Percentiles rank a stretch among this genome's conserved stretches.
These are phyloP conservation scores for Aegilops umbellulata DNA, from an alignment of 176 grass and related monocot species.

Conservation along the genomic window DNA sequence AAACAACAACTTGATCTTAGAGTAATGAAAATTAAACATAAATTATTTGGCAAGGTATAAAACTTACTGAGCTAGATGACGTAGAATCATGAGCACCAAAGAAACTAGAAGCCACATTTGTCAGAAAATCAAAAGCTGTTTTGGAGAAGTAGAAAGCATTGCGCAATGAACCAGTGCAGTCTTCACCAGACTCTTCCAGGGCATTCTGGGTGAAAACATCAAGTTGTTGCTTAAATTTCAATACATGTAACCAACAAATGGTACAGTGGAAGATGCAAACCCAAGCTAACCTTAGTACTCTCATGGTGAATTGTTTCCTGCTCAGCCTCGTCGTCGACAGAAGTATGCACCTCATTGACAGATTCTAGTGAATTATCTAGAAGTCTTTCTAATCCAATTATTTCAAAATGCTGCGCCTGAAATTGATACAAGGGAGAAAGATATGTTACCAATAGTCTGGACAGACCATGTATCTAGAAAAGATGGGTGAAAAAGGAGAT, in stretches of 20 bases:
- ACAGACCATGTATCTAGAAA: not conserved
- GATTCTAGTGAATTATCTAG: slow-evolving; percentile 48
- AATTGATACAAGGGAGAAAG: slow-evolving; percentile 25
- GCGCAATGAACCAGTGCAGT: slow-evolving; percentile 45
- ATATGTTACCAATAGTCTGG: slow-evolving; percentile 21
- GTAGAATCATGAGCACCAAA: slow-evolving; percentile 49
- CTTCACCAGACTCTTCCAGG: slow-evolving; percentile 57
- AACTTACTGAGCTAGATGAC: slow-evolving; percentile 55
- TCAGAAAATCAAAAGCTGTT: slow-evolving; percentile 66
- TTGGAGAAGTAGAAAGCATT: slow-evolving; percentile 59
- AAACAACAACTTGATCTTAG: slow-evolving; percentile 31
- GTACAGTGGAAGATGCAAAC: not conserved
- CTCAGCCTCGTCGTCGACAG: slow-evolving; percentile 32
- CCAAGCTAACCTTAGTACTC: slow-evolving; percentile 41
- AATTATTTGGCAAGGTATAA: not conserved
- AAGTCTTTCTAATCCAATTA: slow-evolving; percentile 75
- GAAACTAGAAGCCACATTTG: slow-evolving; percentile 57
- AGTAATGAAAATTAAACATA: slow-evolving; percentile 5
- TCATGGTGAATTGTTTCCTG: slow-evolving; percentile 48
- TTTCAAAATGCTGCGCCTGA: slow-evolving; percentile 83
- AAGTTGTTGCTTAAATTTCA: slow-evolving; percentile 12
- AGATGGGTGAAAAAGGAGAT: not conserved
- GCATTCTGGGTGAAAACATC: slow-evolving; percentile 36
- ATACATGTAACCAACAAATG: not conserved
- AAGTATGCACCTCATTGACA: slow-evolving; percentile 35